A percentile compares a stretch with the other conserved stretches of the same genome.
phyloP scores from a whole-genome alignment of 768 basidiomycete genomes.

The Myochromella boudieri region DNA sequence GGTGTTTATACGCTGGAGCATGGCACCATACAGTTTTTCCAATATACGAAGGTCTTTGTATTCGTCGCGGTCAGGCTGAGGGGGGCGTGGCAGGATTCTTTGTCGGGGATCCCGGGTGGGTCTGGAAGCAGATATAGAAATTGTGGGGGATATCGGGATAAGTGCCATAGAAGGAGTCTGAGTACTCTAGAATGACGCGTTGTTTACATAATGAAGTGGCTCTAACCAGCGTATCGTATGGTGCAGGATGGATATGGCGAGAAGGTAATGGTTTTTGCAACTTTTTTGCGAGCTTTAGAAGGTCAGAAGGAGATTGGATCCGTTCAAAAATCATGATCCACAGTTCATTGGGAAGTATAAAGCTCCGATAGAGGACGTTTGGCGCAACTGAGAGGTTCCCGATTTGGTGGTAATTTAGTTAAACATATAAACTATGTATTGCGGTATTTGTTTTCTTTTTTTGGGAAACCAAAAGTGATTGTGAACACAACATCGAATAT shows the following conservation, averaged over 20 bases:
- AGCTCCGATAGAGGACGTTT: too few relatives aligned
- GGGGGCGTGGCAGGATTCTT: too few relatives aligned
- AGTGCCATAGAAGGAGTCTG: slow-evolving; percentile 6
- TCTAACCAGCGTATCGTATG: slow-evolving; percentile 18
- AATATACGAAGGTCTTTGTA: neutral
- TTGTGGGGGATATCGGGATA: slow-evolving; percentile 14
- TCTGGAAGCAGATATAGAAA: slow-evolving; percentile 11
- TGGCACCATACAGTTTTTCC: slow-evolving; percentile 10
- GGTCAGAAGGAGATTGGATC: slow-evolving; percentile 14
- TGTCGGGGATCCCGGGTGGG: neutral
- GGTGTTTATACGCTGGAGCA: slow-evolving; percentile 11
- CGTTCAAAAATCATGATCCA: slow-evolving; percentile 18
- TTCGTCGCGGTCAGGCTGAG: neutral
- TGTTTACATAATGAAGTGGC: slow-evolving; percentile 14
- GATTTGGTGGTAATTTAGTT: neutral
- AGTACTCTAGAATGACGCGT: slow-evolving; percentile 13
- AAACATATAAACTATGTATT: too few relatives aligned
- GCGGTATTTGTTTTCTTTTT: too few relatives aligned
- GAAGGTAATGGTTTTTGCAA: slow-evolving; percentile 15
- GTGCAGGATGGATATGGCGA: slow-evolving; percentile 18
- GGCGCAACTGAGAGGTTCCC: too few relatives aligned
- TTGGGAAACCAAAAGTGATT: neutral
- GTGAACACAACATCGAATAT: neutral
- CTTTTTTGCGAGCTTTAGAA: slow-evolving; percentile 15
- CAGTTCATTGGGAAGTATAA: slow-evolving; percentile 18